Evolutionary conservation across 176 grass and related monocot genomes (phyloP).

Genomic region (Eleusine indica): DNA sequence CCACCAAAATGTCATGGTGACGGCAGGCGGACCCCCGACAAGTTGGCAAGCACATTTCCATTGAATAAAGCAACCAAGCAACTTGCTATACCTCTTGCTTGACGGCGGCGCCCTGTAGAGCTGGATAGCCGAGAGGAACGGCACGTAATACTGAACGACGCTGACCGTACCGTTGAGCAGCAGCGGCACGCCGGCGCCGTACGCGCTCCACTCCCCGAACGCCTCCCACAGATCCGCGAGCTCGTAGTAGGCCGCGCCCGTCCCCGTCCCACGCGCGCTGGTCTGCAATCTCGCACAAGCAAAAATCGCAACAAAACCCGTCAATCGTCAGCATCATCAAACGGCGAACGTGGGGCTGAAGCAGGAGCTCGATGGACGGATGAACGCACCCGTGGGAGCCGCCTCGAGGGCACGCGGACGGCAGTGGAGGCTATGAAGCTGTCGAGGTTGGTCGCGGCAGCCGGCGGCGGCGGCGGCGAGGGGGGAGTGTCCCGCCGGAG

Average conservation of each 20-base stretch:
- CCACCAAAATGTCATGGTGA: neutral
- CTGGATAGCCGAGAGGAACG: constrained; percentile 79
- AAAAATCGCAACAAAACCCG: neutral
- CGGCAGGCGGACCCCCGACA: neutral
- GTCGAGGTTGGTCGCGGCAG: constrained; percentile 53
- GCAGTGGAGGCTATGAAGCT: constrained; percentile 68
- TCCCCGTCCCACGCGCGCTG: constrained; percentile 25
- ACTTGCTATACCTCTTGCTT: constrained; percentile 17
- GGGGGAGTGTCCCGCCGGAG: neutral
- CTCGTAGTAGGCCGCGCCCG: constrained; percentile 50
- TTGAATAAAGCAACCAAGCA: neutral
- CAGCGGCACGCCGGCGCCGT: constrained; percentile 74
- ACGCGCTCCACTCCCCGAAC: constrained; percentile 86
- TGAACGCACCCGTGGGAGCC: constrained; percentile 47
- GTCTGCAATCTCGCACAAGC: constrained; percentile 28
- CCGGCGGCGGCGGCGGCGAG: neutral
- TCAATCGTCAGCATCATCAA: neutral
- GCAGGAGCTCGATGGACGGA: neutral
- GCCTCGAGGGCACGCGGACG: constrained; percentile 50
- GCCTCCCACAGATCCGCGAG: constrained; percentile 83
- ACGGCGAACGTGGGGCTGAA: neutral
- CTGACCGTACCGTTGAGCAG: constrained; percentile 62
- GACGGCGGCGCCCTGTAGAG: constrained; percentile 50
- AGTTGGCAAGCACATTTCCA: neutral
- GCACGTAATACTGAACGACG: constrained; percentile 87